Conservation (phyloP, 441 rosid species). For the Euphorbia schlechtendalii region DNA sequence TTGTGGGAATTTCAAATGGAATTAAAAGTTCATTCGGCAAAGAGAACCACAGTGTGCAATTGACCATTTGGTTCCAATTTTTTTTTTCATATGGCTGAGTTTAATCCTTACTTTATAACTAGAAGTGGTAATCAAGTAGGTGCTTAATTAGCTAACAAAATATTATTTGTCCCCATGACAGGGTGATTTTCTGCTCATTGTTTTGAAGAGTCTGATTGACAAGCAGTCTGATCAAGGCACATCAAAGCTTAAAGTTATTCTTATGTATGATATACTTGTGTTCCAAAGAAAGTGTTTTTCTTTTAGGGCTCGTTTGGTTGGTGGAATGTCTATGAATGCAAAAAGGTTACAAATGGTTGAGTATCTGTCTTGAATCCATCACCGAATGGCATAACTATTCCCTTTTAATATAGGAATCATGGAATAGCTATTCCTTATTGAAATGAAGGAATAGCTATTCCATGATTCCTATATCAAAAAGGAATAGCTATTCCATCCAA, state of each 20-base stretch:
- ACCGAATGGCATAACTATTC: too few relatives aligned
- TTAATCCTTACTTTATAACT: constrained; percentile 7
- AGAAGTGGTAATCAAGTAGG: neutral
- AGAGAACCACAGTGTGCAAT: neutral
- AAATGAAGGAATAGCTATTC: too few relatives aligned
- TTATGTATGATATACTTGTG: constrained; percentile 53
- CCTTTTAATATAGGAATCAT: too few relatives aligned
- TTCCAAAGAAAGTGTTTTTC: neutral
- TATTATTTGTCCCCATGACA: constrained; percentile 27
- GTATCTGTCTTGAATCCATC: too few relatives aligned
- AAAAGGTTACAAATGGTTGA: too few relatives aligned
- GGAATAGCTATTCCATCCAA: too few relatives aligned
- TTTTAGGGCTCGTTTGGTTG: too few relatives aligned
- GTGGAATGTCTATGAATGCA: too few relatives aligned
- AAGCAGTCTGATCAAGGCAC: constrained; percentile 50
- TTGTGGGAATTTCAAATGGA: constrained; percentile 2
- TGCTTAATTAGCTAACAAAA: neutral
- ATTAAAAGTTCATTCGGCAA: neutral
- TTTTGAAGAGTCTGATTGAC: constrained; percentile 85
- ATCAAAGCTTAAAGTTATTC: constrained; percentile 71
- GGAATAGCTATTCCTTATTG: too few relatives aligned
- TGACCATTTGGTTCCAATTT: neutral
- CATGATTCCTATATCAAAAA: too few relatives aligned
- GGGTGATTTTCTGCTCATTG: constrained; percentile 94
- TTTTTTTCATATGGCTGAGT: neutral